Conservation (phyloP, 495 filamentous ascomycete species). For the Aspergillus leporis region DNA sequence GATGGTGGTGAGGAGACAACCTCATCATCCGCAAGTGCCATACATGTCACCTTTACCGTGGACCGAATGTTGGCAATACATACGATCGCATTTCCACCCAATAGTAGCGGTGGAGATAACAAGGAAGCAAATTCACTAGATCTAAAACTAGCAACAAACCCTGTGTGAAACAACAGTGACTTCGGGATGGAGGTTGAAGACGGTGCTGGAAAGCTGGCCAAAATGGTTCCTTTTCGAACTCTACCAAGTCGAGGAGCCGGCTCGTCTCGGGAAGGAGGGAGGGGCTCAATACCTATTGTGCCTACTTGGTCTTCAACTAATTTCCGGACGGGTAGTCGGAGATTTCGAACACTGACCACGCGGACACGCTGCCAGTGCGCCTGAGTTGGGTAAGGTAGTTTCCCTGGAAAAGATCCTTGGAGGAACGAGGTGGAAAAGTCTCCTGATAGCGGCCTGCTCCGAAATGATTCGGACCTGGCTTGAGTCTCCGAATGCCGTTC, state of each 20-base stretch:
- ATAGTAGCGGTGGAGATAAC: conserved; percentile 44
- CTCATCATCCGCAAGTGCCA: conserved; percentile 42
- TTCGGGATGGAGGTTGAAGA: conserved; percentile 34
- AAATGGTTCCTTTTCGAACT: conserved; percentile 82
- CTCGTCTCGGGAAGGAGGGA: conserved; percentile 29
- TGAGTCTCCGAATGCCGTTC: conserved; percentile 22
- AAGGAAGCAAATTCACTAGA: conserved; percentile 40
- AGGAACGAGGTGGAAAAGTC: conserved; percentile 38
- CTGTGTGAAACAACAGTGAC: conserved; percentile 44
- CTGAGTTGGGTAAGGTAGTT: conserved; percentile 26
- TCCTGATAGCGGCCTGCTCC: conserved; percentile 34
- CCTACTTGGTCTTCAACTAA: conserved; percentile 84
- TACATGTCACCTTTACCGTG: conserved; percentile 66
- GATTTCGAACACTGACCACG: conserved; percentile 82
- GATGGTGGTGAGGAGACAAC: conserved; percentile 31
- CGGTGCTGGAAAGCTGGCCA: conserved; percentile 59
- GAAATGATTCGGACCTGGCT: conserved; percentile 20
- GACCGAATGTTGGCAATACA: conserved; percentile 89
- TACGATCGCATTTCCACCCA: conserved; percentile 68
- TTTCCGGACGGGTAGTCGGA: conserved; percentile 78
- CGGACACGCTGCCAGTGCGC: conserved; percentile 72
- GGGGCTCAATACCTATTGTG: conserved; percentile 76
- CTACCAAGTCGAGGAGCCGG: conserved; percentile 36
- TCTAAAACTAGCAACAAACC: conserved; percentile 50
- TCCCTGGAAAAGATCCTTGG: conserved; percentile 28